Percentiles rank a stretch among this genome's conserved stretches.
Evolutionary conservation across 1,139 yeast species (phyloP).

Genomic region (Scheffersomyces quercinus): DNA sequence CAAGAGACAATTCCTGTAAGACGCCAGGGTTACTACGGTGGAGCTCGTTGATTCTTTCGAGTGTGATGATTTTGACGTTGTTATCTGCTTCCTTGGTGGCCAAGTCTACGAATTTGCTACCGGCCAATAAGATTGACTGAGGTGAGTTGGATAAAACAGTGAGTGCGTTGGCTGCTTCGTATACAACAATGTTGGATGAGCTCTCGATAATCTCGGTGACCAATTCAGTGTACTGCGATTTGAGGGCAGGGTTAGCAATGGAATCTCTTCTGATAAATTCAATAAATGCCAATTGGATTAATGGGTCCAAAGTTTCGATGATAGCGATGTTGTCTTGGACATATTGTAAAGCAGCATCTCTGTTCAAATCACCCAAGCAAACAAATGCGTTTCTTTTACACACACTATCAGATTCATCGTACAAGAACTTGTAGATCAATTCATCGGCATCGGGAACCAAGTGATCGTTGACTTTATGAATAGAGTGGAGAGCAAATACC

Average conservation of each 20-base stretch:
- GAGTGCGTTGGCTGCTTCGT: constrained; percentile 89
- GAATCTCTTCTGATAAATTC: constrained; percentile 91
- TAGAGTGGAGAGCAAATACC: constrained; percentile 83
- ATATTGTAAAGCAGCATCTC: constrained; percentile 82
- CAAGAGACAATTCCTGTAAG: constrained; percentile 82
- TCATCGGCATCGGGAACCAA: constrained; percentile 95
- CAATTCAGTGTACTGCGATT: constrained; percentile 69
- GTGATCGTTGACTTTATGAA: constrained; percentile 79
- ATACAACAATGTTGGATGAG: constrained; percentile 72
- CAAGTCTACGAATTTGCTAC: constrained; percentile 80
- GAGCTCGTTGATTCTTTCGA: constrained; percentile 81
- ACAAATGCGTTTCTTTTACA: constrained; percentile 96
- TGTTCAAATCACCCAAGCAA: constrained; percentile 77
- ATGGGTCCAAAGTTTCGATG: constrained; percentile 74
- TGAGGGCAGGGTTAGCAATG: constrained; percentile 59
- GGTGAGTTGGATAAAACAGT: constrained; percentile 72
- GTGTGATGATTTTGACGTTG: constrained; percentile 87
- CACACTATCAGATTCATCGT: constrained; percentile 85
- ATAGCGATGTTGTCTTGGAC: constrained; percentile 69
- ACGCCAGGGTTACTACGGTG: constrained; percentile 78
- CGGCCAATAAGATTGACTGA: constrained; percentile 69
- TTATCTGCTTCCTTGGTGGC: constrained; percentile 92
- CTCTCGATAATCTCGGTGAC: constrained; percentile 73
- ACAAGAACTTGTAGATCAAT: constrained; percentile 69
- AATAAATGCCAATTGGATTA: constrained; percentile 84